A percentile compares a stretch with the other conserved stretches of the same genome.
phyloP scores from a whole-genome alignment of 2,329 filamentous ascomycete species.

The Arthrobotrys megalospora region DNA sequence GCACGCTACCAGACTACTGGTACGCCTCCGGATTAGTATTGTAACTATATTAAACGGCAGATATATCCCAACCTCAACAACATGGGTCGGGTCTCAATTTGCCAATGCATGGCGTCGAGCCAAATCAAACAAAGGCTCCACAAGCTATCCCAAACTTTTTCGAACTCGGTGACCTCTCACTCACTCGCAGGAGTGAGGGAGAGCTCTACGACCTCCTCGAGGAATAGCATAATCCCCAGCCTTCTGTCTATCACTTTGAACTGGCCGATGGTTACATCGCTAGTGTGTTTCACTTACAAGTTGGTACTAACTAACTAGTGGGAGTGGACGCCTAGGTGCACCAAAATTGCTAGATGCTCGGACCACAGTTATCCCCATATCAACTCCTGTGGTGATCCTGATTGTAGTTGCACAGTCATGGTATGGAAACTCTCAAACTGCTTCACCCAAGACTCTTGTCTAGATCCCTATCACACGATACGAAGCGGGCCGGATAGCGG shows the following conservation, averaged over 20 bases:
- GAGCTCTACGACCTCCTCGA: constrained; percentile 51
- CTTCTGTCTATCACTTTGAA: constrained; percentile 54
- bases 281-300: constrained; percentile 59
- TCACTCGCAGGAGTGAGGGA: constrained; percentile 6
- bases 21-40: constrained; percentile 55
- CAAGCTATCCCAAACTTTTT: constrained; percentile 49
- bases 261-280: constrained; percentile 56
- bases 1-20: constrained; percentile 56
- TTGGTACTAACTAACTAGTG: constrained; percentile 41
- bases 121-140: constrained; percentile 55
- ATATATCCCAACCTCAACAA: constrained; percentile 59
- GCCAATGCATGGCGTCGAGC: constrained; percentile 58
- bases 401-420: constrained; percentile 37
- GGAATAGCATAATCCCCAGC: constrained; percentile 47
- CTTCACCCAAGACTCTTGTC: constrained; percentile 22
- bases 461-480: constrained; percentile 44
- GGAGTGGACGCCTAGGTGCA: constrained; percentile 53
- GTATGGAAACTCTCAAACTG: constrained; percentile 23
- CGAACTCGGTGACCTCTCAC: constrained; percentile 49
- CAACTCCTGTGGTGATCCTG: constrained; percentile 10
- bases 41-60: constrained; percentile 52
- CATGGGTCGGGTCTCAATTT: constrained; percentile 52
- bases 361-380: constrained; percentile 34
- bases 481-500: constrained; percentile 50
- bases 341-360: constrained; percentile 49